phyloP scores from a whole-genome alignment of 768 basidiomycete species.

The Mrakia frigida region DNA sequence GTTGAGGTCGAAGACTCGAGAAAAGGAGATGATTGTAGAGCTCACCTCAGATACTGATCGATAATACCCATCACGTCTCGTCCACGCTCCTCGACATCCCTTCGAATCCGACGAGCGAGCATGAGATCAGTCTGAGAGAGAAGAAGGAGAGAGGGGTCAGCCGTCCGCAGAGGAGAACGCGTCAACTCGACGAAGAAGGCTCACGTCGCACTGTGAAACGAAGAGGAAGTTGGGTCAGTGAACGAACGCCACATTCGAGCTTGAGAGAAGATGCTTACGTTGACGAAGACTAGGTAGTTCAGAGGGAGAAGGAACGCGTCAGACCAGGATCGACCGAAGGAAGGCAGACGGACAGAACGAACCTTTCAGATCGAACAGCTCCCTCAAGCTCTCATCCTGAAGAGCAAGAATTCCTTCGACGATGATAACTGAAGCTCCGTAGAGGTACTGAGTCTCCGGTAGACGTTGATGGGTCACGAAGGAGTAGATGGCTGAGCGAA shows the following conservation, averaged over 20 bases:
- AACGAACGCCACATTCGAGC: no score
- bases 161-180: not conserved
- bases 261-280: slow-evolving; percentile 10
- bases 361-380: slow-evolving; percentile 84
- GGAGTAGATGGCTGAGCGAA: slow-evolving; percentile 64
- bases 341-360: not conserved
- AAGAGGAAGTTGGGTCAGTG: not conserved
- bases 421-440: slow-evolving; percentile 89
- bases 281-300: slow-evolving; percentile 11
- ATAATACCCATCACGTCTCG: slow-evolving; percentile 79
- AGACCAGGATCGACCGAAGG: not conserved
- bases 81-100: slow-evolving; percentile 84
- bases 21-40: not conserved
- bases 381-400: slow-evolving; percentile 68
- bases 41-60: slow-evolving; percentile 61
- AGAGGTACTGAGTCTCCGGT: slow-evolving; percentile 62
- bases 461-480: slow-evolving; percentile 83
- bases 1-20: slow-evolving; percentile 14
- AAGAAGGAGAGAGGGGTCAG: slow-evolving; percentile 29
- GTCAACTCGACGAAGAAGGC: slow-evolving; percentile 29
- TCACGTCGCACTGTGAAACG: slow-evolving; percentile 14
- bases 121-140: slow-evolving; percentile 79
- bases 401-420: slow-evolving; percentile 87
- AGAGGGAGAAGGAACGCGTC: not conserved
- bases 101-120: slow-evolving; percentile 83